Evolutionary conservation across 2,329 filamentous ascomycete genomes (phyloP).

Genomic region (Hymenoscyphus albidus): DNA sequence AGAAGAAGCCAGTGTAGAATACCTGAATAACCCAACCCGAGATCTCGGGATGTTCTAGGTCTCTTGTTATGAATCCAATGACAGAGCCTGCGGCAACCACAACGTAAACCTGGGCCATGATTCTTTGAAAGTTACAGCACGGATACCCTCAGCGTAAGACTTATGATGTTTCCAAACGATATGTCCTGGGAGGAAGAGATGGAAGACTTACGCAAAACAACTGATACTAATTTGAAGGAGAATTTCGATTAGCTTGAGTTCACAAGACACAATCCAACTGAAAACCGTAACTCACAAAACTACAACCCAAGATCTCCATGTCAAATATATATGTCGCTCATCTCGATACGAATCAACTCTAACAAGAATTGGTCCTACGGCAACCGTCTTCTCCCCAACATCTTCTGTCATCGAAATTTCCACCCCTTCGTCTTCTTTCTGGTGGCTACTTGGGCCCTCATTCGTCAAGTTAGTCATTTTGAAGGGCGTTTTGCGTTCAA

Average conservation of each 20-base stretch:
- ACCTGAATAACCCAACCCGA: conserved; percentile 55
- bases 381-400: neutral
- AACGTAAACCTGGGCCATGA: conserved; percentile 53
- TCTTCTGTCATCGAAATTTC: neutral
- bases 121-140: conserved; percentile 29
- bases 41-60: conserved; percentile 47
- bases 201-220: conserved; percentile 43
- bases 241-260: conserved; percentile 18
- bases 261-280: conserved; percentile 36
- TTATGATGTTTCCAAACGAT: neutral
- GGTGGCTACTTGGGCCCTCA: neutral
- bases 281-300: conserved; percentile 37
- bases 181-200: neutral
- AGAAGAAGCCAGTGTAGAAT: neutral
- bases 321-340: conserved; percentile 44
- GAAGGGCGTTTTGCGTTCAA: neutral
- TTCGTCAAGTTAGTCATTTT: neutral
- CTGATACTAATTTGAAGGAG: conserved; percentile 35
- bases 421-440: neutral
- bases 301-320: conserved; percentile 53
- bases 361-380: conserved; percentile 11
- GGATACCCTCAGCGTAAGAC: neutral
- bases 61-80: conserved; percentile 52
- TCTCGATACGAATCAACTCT: conserved; percentile 27
- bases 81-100: conserved; percentile 53